These are phyloP conservation scores for Tuber indicum DNA, from an alignment of 495 filamentous ascomycete species.

Conservation along the genomic window DNA sequence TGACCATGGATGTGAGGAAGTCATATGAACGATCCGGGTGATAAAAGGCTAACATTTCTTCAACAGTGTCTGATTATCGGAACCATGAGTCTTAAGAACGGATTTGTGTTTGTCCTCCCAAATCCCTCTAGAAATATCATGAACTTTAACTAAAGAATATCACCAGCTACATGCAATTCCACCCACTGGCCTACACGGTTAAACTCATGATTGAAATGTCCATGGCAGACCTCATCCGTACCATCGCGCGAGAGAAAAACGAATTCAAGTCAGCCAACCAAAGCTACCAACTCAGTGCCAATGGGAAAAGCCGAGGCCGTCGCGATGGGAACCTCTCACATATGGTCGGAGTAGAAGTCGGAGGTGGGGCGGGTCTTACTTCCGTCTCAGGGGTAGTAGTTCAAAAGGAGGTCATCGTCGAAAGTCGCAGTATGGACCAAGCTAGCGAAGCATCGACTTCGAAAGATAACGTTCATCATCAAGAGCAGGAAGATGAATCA, in stretches of 20 bases:
- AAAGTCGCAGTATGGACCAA: slow-evolving; percentile 22
- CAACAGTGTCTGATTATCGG: slow-evolving; percentile 30
- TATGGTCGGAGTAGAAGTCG: not conserved
- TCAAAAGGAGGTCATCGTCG: slow-evolving; percentile 33
- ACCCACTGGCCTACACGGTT: slow-evolving; percentile 51
- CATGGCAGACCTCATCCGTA: slow-evolving; percentile 49
- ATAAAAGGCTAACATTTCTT: not conserved
- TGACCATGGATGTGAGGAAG: slow-evolving; percentile 47
- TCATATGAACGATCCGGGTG: not conserved
- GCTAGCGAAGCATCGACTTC: slow-evolving; percentile 28
- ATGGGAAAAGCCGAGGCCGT: not conserved
- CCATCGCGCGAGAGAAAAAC: slow-evolving; percentile 33
- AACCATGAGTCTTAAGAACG: slow-evolving; percentile 32
- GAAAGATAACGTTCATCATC: slow-evolving; percentile 1
- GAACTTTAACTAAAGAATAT: slow-evolving; percentile 5
- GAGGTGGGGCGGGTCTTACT: not conserved
- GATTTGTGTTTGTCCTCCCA: slow-evolving; percentile 21
- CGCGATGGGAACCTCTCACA: not conserved
- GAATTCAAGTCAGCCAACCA: slow-evolving; percentile 10
- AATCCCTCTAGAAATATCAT: not conserved
- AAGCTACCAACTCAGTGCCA: slow-evolving; percentile 22
- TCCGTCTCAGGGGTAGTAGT: slow-evolving; percentile 22
- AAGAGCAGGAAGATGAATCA: slow-evolving; percentile 30
- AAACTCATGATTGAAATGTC: slow-evolving; percentile 54
- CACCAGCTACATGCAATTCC: slow-evolving; percentile 50